Percentiles rank a stretch among this genome's conserved stretches.
phyloP scores from a whole-genome alignment of 495 filamentous ascomycete genomes.

The Physcia stellaris region DNA sequence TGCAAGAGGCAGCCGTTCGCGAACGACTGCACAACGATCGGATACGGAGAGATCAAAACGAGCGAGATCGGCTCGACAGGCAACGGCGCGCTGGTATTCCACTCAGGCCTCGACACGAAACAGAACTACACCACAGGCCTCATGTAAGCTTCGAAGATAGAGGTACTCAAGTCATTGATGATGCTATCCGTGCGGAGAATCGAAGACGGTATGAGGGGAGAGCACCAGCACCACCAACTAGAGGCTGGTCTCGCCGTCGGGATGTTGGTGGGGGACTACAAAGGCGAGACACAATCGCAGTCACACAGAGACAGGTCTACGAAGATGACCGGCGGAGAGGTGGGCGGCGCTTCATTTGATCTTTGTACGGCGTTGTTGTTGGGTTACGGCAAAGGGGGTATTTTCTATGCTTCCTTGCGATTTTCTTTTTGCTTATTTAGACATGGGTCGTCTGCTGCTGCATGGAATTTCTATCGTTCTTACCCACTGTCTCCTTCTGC shows the following conservation, averaged over 20 bases:
- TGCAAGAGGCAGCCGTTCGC: neutral
- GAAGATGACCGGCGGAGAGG: slow-evolving; percentile 1
- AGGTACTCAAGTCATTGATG: slow-evolving; percentile 1
- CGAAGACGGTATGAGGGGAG: neutral
- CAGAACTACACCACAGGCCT: neutral
- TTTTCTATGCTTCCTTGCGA: too few species aligned
- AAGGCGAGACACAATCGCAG: slow-evolving; percentile 2
- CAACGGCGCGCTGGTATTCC: neutral
- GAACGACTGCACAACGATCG: neutral
- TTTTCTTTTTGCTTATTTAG: too few species aligned
- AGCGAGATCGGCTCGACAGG: slow-evolving; percentile 4
- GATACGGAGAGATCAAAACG: neutral
- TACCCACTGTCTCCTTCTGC: too few species aligned
- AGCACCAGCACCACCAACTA: neutral
- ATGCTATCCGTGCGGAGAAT: slow-evolving; percentile 1
- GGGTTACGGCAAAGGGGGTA: too few species aligned
- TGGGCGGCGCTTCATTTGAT: slow-evolving; percentile 2
- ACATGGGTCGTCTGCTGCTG: too few species aligned
- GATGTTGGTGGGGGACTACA: neutral
- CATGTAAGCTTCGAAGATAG: neutral
- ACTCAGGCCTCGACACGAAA: neutral
- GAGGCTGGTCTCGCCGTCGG: neutral
- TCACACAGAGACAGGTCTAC: neutral
- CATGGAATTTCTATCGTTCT: too few species aligned
- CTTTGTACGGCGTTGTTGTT: neutral